Evolutionary conservation across 2,329 filamentous ascomycete species (phyloP).

Genomic region (Arthrobotrys megalospora): DNA sequence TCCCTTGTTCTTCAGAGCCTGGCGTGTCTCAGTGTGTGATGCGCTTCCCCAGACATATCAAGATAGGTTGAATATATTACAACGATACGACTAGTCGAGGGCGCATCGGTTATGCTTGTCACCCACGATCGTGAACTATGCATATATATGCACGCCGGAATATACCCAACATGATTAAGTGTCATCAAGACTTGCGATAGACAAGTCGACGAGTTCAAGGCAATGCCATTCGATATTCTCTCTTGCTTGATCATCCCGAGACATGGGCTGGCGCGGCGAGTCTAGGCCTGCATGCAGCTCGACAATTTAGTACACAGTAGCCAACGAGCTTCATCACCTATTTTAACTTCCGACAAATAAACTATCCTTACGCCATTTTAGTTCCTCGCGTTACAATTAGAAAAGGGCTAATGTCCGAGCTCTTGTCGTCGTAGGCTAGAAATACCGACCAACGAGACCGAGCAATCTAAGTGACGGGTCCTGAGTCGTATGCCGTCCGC

Average conservation of each 20-base stretch:
- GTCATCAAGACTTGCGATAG: conserved; percentile 14
- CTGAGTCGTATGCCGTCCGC: not conserved
- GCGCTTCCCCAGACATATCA: conserved; percentile 21
- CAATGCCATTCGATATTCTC: not conserved
- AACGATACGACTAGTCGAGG: conserved; percentile 6
- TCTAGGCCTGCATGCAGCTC: conserved; percentile 17
- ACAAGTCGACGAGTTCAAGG: conserved; percentile 23
- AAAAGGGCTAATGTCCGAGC: not conserved
- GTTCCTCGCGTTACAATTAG: not conserved
- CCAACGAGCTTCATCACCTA: not conserved
- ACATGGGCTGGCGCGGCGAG: conserved; percentile 2
- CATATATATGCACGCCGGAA: not conserved
- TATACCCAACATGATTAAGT: not conserved
- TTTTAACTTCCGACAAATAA: not conserved
- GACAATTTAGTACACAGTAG: conserved; percentile 5
- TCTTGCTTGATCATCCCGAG: not conserved
- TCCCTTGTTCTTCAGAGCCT: conserved; percentile 4
- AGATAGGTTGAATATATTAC: conserved; percentile 2
- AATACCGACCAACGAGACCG: not conserved
- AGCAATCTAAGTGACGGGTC: too few species aligned
- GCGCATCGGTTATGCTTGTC: conserved; percentile 28
- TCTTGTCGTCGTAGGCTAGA: conserved; percentile 7
- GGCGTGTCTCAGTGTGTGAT: not conserved
- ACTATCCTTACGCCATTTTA: not conserved
- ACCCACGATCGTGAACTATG: not conserved